Evolutionary conservation across 2,329 filamentous ascomycete species (phyloP), one percentile per base, ranked within the genome.

Genomic region (Nemania sp.): DNA sequence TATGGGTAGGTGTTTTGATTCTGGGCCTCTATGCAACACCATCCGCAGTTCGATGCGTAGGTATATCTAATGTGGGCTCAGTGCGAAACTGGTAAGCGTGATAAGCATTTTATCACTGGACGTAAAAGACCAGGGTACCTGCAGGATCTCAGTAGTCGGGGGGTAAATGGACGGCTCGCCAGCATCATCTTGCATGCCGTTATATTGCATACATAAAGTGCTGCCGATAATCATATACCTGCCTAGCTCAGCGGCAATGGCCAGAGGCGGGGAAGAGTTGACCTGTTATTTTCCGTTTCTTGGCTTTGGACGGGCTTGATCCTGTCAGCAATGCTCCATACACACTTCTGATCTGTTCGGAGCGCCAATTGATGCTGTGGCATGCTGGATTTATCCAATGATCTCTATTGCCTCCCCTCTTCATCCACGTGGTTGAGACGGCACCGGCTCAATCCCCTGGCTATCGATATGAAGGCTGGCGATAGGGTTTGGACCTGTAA

Each of bases 121-220:
- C 47, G 39, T 24, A 36, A 52, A 39, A 33, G 47, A 49, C 47
- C 11, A 26, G 55, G 56, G 52, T 56, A 58, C 56, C 56, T 58
- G 56, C 56, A 58, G 56, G 52, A 58, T 56, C 56, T 56, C 34
- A 45, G 31, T 47, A 56, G 47, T 52, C 52, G 40, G 52, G 50
- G 37, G 42, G 49, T 28, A 19, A n/a, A 49, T 33, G 41, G 36
- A 54, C 34, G 43, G 45, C 43, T 51, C 48, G 34, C 48, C 30
- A 55, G 28, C 52, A 55, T 58, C 47, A 51, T 55, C 48, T 54
- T 55, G 54, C 54, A 57, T 57, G 46, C 54, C 41, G 41, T 43
- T 57, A 49, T 45, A 54, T 54, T 54, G 52, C 50, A 50, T 54
- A 50, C 50, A 42, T 57, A 54, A 15, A 41, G 50, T 37, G 41